Percentiles rank a stretch among this genome's conserved stretches.
These are phyloP conservation scores for Penicillium expansum DNA, from an alignment of 2,329 filamentous ascomycete species.

Conservation along the genomic window DNA sequence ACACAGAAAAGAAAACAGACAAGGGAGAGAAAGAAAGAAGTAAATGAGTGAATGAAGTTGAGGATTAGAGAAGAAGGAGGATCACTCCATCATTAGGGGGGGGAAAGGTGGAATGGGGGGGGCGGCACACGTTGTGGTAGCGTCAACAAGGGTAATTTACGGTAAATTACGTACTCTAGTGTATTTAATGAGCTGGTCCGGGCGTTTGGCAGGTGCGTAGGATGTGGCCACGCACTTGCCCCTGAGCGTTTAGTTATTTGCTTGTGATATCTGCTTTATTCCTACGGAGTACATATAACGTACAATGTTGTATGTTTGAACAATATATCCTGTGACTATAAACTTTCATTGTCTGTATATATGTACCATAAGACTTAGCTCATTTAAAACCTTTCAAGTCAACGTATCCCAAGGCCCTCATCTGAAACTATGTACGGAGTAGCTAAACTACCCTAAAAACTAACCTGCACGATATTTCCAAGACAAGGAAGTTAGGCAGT, in stretches of 20 bases:
- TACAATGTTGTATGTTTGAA: neutral
- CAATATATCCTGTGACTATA: neutral
- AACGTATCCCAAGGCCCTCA: neutral
- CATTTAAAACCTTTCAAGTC: neutral
- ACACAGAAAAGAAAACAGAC: slow-evolving; percentile 17
- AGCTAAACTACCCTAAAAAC: neutral
- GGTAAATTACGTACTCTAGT: slow-evolving; percentile 1
- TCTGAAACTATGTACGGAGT: neutral
- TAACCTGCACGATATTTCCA: neutral
- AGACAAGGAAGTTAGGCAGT: neutral
- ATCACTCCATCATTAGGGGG: slow-evolving; percentile 9
- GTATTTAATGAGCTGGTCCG: neutral
- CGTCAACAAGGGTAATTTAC: slow-evolving; percentile 15
- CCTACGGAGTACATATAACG: neutral
- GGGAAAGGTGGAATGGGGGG: slow-evolving; percentile 11
- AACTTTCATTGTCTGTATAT: neutral
- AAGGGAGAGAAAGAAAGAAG: slow-evolving; percentile 24
- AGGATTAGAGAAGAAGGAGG: slow-evolving; percentile 8
- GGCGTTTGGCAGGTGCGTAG: neutral
- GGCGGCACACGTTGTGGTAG: slow-evolving; percentile 19
- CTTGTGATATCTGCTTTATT: neutral
- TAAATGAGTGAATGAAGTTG: slow-evolving; percentile 26
- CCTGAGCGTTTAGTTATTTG: neutral
- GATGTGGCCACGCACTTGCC: slow-evolving; percentile 10
- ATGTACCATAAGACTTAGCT: neutral